Conservation (phyloP, 805 yeast species). For the Candida taoyuanica region DNA sequence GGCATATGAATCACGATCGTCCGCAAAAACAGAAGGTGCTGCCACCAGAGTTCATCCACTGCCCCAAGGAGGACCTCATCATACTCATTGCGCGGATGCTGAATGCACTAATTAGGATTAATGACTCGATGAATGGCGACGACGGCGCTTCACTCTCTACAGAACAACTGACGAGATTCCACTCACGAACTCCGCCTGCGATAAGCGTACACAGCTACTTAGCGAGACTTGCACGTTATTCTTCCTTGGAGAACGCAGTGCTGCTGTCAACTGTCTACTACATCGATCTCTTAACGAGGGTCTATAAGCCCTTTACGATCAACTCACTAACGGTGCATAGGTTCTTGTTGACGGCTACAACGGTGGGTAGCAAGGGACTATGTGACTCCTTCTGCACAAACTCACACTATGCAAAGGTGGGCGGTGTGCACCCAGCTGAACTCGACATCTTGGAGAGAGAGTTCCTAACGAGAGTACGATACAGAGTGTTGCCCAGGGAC, state of each 20-base stretch:
- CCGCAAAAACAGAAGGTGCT: slow-evolving; percentile 11
- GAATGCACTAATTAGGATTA: slow-evolving; percentile 63
- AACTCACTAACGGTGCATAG: slow-evolving; percentile 93
- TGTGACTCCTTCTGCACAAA: slow-evolving; percentile 95
- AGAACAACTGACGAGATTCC: slow-evolving; percentile 73
- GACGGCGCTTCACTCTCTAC: slow-evolving; percentile 29
- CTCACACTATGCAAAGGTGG: slow-evolving; percentile 91
- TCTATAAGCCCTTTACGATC: slow-evolving; percentile 74
- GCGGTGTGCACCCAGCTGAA: slow-evolving; percentile 83
- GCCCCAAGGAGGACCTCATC: slow-evolving; percentile 68
- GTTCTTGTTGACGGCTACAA: slow-evolving; percentile 83
- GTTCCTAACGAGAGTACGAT: slow-evolving; percentile 73
- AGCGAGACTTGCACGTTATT: slow-evolving; percentile 72
- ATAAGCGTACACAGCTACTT: slow-evolving; percentile 78
- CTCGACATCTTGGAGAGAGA: slow-evolving; percentile 85
- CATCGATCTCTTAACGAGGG: slow-evolving; percentile 76
- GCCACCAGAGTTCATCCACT: slow-evolving; percentile 48
- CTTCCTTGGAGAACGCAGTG: slow-evolving; percentile 80
- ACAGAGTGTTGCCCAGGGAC: slow-evolving; percentile 64
- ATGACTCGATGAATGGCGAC: slow-evolving; percentile 44
- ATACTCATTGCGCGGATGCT: slow-evolving; percentile 76
- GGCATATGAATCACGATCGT: background rate
- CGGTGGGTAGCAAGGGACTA: slow-evolving; percentile 83
- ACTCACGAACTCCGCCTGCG: slow-evolving; percentile 87
- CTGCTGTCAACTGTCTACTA: slow-evolving; percentile 81